Base-by-base conservation (phyloP, 305 asterid species). In the Fraxinus paxiana region DNA sequence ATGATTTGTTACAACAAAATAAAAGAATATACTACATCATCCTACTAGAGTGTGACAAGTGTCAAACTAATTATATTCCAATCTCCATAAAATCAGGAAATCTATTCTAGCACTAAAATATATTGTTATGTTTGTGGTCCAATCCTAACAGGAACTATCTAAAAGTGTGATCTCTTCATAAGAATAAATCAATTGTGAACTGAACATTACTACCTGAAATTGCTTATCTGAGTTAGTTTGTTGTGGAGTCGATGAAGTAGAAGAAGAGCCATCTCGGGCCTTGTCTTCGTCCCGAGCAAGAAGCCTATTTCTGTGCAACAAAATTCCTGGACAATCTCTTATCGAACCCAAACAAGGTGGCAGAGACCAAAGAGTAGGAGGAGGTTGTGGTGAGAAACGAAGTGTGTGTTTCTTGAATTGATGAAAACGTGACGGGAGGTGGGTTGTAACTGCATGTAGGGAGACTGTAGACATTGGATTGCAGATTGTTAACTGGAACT, bases 251-350 rank as follows among this genome's bases (percentile, higher is more conserved):
- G 90, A 86, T 70, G 91, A 82, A 82, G 88, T 78, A 67, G 91
- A 75, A 67, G 93, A 82, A 76, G 85, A 86, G 69, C 54, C 86
- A 63, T 33, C 86, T 4, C 91, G 88, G 77, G 95, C 93, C 71
- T 89, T 87, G 5, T 92, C 94, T 80, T 92, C 97, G n/a, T 97
- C 98, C 85, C 95, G 91, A 26, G 87, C 89, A 79, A 91, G 87
- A 80, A 90, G 85, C 82, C 91, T 92, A 82, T 89, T 84, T 75
- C 91, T 87, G 71, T 83, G 87, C 84, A 84, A 79, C 22, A 76
- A 80, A 46, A 82, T 85, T 80, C 81, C 88, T 1, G 84, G 81
- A 34, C 82, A 75, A 65, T 81, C 83, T 72, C 78, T 83, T 8
- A 77, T 80, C 20, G 24, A 51, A 51, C 22, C 63, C 63, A 15